phyloP scores from a whole-genome alignment of 192 early-diverging fungal species.

The Coemansia sp. region DNA sequence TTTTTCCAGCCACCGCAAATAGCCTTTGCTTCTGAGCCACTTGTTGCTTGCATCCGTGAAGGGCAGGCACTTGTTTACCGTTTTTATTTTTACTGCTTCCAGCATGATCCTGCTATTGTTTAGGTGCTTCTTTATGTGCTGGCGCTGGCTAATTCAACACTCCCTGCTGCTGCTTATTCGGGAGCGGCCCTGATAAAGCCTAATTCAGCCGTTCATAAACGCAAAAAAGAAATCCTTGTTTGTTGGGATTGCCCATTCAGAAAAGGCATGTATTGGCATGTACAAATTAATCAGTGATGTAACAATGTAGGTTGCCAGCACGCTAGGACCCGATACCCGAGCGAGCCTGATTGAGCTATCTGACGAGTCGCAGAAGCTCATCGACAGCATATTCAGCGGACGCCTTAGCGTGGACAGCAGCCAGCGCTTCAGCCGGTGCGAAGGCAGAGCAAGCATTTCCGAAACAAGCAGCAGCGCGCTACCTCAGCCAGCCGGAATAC shows the following conservation, averaged over 20 bases:
- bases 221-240: constrained; percentile 6
- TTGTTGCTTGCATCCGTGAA: neutral
- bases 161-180: no score
- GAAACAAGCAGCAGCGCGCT: neutral
- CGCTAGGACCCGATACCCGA: constrained; percentile 21
- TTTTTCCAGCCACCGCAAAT: no score
- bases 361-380: constrained; percentile 44
- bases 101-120: no score
- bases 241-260: constrained; percentile 9
- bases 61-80: no score
- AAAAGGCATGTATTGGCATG: neutral
- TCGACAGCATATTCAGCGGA: constrained; percentile 46
- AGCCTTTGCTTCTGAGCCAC: neutral
- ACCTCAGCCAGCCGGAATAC: neutral
- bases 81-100: no score
- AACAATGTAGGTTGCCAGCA: constrained; percentile 10
- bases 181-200: no score
- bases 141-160: no score
- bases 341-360: constrained; percentile 18
- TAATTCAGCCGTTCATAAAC: neutral
- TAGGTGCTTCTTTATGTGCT: no score
- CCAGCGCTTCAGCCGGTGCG: constrained; percentile 16
- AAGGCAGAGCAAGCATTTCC: constrained; percentile 12
- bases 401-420: constrained; percentile 42
- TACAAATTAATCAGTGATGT: constrained; percentile 3